Base-by-base conservation (phyloP, 2,329 filamentous ascomycete genomes). In the Chaetomiaceae sp. region DNA sequence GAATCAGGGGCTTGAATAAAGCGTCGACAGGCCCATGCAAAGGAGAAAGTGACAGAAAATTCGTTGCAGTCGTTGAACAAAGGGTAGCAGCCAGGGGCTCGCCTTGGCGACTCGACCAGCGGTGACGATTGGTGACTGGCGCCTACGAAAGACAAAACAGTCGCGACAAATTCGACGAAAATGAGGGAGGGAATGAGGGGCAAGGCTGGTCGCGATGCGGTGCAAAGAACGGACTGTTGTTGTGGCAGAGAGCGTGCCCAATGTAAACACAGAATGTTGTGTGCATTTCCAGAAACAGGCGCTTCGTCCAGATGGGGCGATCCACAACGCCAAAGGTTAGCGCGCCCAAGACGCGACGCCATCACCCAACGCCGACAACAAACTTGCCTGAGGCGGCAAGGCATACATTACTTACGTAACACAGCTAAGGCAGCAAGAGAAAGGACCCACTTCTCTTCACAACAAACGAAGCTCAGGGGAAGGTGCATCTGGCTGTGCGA, bases 231-330 rank as follows among this genome's bases (percentile, higher is more conserved):
- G 24, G 22, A 30, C n/a, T 18, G 33, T 42, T 45, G 47, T 49
- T 24, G 42, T 45, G 47, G 47, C 42, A 42, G 38, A 34, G 33
- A 18, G 22, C 5, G 37, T 37, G 41, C 38, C 47, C 37, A 42
- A 45, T 20, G 42, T 49, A 49, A 49, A 49, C 47, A 49, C 42
- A 45, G 42, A 42, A 35, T 49, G 47, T 49, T 45, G 38, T 49
- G 42, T 30, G 42, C 15, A 49, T 49, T 49, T 42, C 42, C 47
- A 18, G 41, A 45, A 49, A 24, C 6, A 24, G 6, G 22, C 6
- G 6, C 12, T 34, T 27, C 12, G 8, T n/a, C n/a, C n/a, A n/a
- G n/a, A n/a, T n/a, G n/a, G n/a, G n/a, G n/a, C n/a, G n/a, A n/a
- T n/a, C n/a, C n/a, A n/a, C n/a, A n/a, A n/a, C n/a, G n/a, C n/a